Percentiles rank a stretch among this genome's conserved stretches.
Evolutionary conservation across 768 basidiomycete genomes (phyloP).

Genomic region (Russula brevipes): DNA sequence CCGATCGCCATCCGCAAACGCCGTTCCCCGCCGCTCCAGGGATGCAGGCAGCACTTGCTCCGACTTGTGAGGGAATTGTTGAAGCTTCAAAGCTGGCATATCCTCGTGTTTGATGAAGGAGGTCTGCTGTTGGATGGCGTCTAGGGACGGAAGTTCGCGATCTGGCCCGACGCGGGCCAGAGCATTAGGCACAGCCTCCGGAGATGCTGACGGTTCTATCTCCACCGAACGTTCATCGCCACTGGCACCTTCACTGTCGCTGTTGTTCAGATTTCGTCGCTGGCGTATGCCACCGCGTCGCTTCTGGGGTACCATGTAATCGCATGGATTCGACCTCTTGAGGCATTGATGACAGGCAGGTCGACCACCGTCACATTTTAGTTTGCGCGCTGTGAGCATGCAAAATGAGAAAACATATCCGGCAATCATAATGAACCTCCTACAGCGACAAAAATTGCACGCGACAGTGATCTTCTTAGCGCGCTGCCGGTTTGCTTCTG

Average conservation of each 20-base stretch:
- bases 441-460: conserved; percentile 88
- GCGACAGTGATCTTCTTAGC: conserved; percentile 86
- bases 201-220: conserved; percentile 51
- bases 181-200: conserved; percentile 34
- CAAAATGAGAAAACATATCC: conserved; percentile 22
- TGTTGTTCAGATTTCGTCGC: conserved; percentile 34
- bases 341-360: conserved; percentile 79
- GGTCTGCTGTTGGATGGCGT: conserved; percentile 12
- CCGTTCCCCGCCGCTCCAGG: conserved; percentile 19
- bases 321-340: conserved; percentile 73
- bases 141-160: conserved; percentile 21
- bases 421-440: conserved; percentile 33
- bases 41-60: conserved; percentile 19
- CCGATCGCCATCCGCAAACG: conserved; percentile 21
- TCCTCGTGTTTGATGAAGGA: conserved; percentile 12
- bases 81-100: conserved; percentile 14
- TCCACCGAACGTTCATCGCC: conserved; percentile 50
- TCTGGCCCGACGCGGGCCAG: conserved; percentile 28
- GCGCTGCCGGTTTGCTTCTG: conserved; percentile 59
- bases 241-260: conserved; percentile 50
- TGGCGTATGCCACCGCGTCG: conserved; percentile 57
- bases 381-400: conserved; percentile 60
- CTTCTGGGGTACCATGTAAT: conserved; percentile 73
- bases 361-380: conserved; percentile 83
- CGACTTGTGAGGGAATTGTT: conserved; percentile 26